Percentiles rank a stretch among this genome's conserved stretches.
These are phyloP conservation scores for Magnaporthales sp. DNA, from an alignment of 2,329 filamentous ascomycete species.

Conservation along the genomic window DNA sequence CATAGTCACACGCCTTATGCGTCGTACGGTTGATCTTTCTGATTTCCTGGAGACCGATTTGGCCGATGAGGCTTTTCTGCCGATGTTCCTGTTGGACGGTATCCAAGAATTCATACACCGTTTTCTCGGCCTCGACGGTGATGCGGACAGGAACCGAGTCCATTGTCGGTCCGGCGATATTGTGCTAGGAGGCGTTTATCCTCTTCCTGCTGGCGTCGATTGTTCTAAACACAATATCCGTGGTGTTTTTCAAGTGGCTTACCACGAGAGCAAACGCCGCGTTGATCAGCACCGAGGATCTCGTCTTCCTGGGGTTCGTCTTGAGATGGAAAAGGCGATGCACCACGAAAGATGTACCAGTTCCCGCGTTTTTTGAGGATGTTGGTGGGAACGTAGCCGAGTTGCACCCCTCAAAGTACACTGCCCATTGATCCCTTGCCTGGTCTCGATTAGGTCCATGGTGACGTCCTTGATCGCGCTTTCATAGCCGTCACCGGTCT, in stretches of 20 bases:
- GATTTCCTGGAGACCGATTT: not conserved
- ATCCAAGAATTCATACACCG: not conserved
- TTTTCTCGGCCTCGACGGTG: slow-evolving; percentile 3
- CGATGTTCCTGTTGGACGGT: not conserved
- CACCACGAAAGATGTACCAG: too few relatives aligned
- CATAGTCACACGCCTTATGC: not conserved
- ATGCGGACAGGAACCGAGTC: slow-evolving; percentile 20
- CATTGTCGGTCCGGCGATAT: slow-evolving; percentile 20
- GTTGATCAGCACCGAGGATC: not conserved
- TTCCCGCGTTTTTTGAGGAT: too few relatives aligned
- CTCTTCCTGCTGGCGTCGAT: slow-evolving; percentile 19
- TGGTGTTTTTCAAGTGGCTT: not conserved
- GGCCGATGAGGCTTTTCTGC: not conserved
- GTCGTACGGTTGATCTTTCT: not conserved
- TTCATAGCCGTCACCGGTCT: too few relatives aligned
- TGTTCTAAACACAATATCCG: slow-evolving; percentile 16
- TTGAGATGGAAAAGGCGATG: too few relatives aligned
- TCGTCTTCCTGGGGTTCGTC: too few relatives aligned
- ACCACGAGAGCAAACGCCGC: not conserved
- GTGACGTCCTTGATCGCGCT: too few relatives aligned
- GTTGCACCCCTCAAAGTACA: too few relatives aligned
- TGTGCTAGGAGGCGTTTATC: slow-evolving; percentile 14
- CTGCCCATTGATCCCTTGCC: too few relatives aligned
- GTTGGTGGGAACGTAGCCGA: too few relatives aligned
- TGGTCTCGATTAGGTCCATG: too few relatives aligned